Base-by-base conservation (phyloP, 2,329 filamentous ascomycete species). In the Beauveria rudraprayagi region DNA sequence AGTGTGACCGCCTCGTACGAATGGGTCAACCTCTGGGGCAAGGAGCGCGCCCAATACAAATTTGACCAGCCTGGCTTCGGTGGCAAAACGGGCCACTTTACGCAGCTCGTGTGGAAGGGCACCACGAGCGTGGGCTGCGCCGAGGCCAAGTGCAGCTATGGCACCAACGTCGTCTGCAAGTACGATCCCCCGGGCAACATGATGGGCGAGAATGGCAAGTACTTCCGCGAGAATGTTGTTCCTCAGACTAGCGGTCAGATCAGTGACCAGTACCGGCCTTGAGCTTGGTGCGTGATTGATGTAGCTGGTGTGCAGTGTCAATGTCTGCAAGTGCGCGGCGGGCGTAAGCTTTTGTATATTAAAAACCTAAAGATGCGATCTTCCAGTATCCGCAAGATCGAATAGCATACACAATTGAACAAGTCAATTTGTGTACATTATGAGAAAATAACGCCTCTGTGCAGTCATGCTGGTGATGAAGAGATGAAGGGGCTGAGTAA, bases 61-160 rank as follows among this genome's bases (percentile, higher is more conserved):
- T 92, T 83, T 70, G 65, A 68, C 2, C 69, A 79, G 1, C 80
- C 80, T 0, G 80, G 79, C 1, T 91, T 88, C 67, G 75, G 68
- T 9, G 76, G 85, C 65, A 70, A 74, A 40, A 89, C 87, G 19
- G 88, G 87, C 0, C 87, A 90, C 70, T 91, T 91, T 66, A 88
- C 87, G 1, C 87, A 90, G 75, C 71, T 91, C 7, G 87, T 91
- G 6, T 91, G 88, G 88, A 83, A 81, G 70, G 71, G 76, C 26
- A 89, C 85, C 1, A 84, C 75, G 7, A 75, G 77, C 40, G 80
- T 88, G 1, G 85, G 86, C 0, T 86, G 81, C 65, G 81, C 71
- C 28, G 71, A 72, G 46, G 68, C 62, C 53, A 19, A 61, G 46
- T 67, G 66, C 52, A 11, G 67, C 14, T 41, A 7, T 16, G 50